Evolutionary conservation across 768 basidiomycete genomes (phyloP).

Genomic region (Neoboletus magnificus): DNA sequence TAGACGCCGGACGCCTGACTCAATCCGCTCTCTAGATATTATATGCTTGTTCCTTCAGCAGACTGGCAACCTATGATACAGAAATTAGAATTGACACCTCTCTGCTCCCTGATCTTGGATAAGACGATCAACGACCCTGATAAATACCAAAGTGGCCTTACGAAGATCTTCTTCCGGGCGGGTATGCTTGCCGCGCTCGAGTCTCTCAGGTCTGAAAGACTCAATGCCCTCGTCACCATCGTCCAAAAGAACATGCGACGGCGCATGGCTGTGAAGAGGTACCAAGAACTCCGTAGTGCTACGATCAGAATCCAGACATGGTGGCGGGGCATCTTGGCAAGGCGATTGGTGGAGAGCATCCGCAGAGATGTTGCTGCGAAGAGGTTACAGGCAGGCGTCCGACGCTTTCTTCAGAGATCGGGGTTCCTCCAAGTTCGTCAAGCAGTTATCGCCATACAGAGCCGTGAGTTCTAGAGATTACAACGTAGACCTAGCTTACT

Average conservation of each 20-base stretch:
- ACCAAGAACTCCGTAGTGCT: constrained; percentile 62
- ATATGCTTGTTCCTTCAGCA: constrained; percentile 88
- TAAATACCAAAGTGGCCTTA: constrained; percentile 95
- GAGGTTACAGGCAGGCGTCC: constrained; percentile 67
- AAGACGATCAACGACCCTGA: constrained; percentile 89
- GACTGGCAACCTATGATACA: constrained; percentile 88
- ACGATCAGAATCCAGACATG: constrained; percentile 89
- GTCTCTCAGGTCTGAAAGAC: constrained; percentile 79
- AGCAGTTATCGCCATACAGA: constrained; percentile 73
- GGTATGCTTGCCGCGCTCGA: constrained; percentile 98
- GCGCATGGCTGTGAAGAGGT: constrained; percentile 78
- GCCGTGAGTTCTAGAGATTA: constrained; percentile 55
- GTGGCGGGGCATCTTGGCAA: constrained; percentile 89
- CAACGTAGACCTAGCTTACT: constrained; percentile 2
- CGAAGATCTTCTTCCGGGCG: constrained; percentile 98
- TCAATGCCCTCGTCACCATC: constrained; percentile 89
- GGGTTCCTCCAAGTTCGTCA: constrained; percentile 60
- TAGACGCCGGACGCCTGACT: constrained; percentile 14
- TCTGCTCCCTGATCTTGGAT: constrained; percentile 83
- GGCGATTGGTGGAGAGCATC: constrained; percentile 63
- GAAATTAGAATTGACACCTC: constrained; percentile 68
- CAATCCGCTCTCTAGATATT: constrained; percentile 61
- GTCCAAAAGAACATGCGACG: constrained; percentile 98
- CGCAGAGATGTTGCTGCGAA: constrained; percentile 72
- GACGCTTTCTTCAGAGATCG: constrained; percentile 72